phyloP scores from a whole-genome alignment of 768 basidiomycete species.

The Boletus fagicola region DNA sequence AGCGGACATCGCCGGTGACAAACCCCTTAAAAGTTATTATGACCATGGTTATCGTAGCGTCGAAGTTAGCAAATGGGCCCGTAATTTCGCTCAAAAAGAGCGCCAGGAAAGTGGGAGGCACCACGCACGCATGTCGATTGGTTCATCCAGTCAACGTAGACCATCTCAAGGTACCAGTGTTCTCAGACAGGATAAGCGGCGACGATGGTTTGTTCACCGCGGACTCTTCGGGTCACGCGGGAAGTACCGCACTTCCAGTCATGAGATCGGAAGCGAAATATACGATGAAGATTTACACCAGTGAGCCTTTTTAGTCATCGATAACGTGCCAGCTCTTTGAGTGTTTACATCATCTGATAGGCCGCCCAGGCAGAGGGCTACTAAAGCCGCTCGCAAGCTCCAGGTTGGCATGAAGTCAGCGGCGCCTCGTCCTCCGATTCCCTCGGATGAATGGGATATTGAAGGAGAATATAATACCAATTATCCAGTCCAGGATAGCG shows the following conservation, averaged over 20 bases:
- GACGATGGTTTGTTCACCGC: slow-evolving; percentile 14
- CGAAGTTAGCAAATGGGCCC: slow-evolving; percentile 5
- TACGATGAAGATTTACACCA: slow-evolving; percentile 1
- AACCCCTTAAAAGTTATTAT: slow-evolving; percentile 6
- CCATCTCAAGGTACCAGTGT: background rate
- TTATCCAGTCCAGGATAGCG: slow-evolving; percentile 1
- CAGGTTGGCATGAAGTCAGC: slow-evolving; percentile 18
- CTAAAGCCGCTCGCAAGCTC: slow-evolving; percentile 18
- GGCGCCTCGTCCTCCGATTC: background rate
- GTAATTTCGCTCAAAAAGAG: slow-evolving; percentile 6
- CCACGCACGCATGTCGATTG: slow-evolving; percentile 23
- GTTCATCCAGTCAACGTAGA: slow-evolving; percentile 6
- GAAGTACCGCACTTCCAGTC: background rate
- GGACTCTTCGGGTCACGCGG: slow-evolving; percentile 10
- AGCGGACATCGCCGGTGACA: slow-evolving; percentile 11
- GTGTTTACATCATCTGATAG: slow-evolving; percentile 13
- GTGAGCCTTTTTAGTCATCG: slow-evolving; percentile 5
- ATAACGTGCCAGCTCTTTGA: background rate
- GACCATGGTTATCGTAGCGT: background rate
- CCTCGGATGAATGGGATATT: background rate
- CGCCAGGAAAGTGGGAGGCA: background rate
- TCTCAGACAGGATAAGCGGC: slow-evolving; percentile 2
- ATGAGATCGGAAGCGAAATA: background rate
- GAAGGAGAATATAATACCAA: background rate
- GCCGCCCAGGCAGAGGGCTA: background rate